These are phyloP conservation scores for Rubia peregrina DNA, from an alignment of 305 asterid species.

Conservation along the genomic window DNA sequence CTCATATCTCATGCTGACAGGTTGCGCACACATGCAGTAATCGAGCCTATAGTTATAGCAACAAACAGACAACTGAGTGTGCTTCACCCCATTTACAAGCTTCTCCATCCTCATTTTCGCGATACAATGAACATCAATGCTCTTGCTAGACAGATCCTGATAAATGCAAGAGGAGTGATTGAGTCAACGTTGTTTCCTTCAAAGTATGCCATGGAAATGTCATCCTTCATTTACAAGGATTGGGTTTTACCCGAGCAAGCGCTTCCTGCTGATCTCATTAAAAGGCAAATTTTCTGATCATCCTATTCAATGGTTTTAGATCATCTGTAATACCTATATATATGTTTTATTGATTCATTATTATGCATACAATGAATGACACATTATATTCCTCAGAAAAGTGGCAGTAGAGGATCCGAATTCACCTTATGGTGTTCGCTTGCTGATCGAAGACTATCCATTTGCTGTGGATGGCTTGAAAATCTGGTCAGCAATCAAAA, in stretches of 20 bases:
- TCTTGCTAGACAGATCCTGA: conserved; percentile 51
- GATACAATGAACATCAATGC: conserved; percentile 78
- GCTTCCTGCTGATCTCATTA: conserved; percentile 73
- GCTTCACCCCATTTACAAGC: conserved; percentile 78
- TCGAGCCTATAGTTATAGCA: conserved; percentile 76
- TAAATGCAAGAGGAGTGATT: conserved; percentile 59
- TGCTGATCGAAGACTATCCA: conserved; percentile 75
- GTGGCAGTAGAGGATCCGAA: conserved; percentile 54
- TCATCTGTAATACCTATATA: no score
- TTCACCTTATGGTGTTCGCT: conserved; percentile 51
- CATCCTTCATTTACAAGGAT: conserved; percentile 43
- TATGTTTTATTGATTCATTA: no score
- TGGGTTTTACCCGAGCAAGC: conserved; percentile 78
- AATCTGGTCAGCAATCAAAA: conserved; percentile 72
- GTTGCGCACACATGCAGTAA: conserved; percentile 67
- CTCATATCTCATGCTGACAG: conserved; percentile 22
- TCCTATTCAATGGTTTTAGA: background rate
- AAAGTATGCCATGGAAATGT: conserved; percentile 58
- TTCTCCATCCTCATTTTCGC: conserved; percentile 66
- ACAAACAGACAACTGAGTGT: conserved; percentile 62
- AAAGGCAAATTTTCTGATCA: conserved; percentile 39
- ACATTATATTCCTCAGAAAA: conserved; percentile 35
- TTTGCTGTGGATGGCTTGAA: conserved; percentile 86
- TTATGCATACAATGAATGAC: background rate
- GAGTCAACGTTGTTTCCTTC: conserved; percentile 56